Conservation (phyloP, 345 rosid species). For the Gossypium stocksii region DNA sequence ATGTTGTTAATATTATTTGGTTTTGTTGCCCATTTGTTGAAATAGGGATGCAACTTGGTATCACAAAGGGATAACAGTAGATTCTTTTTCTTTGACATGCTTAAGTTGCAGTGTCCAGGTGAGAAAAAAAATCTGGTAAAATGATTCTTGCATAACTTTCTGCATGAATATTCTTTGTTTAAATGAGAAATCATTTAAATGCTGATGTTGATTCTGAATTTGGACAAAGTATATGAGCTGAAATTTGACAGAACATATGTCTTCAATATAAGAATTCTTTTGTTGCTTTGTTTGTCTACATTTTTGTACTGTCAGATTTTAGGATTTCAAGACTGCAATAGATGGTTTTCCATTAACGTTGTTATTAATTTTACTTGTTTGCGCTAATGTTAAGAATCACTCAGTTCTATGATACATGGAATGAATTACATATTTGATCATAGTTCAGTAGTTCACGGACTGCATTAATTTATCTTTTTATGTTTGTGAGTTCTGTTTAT, state of each 20-base stretch:
- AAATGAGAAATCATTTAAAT: neutral
- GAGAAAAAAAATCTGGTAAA: constrained; percentile 52
- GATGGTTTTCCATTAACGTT: neutral
- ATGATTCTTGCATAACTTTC: neutral
- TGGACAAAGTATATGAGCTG: neutral
- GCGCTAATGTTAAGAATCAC: neutral
- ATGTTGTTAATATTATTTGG: constrained; percentile 1
- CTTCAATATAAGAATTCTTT: neutral
- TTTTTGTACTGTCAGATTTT: neutral
- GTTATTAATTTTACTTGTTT: neutral
- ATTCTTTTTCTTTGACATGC: constrained; percentile 74
- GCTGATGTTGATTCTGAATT: neutral
- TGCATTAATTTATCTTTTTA: neutral
- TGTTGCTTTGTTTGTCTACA: neutral
- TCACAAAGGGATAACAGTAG: constrained; percentile 53
- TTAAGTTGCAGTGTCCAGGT: constrained; percentile 62
- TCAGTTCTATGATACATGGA: neutral
- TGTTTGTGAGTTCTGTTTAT: neutral
- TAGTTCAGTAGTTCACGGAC: neutral
- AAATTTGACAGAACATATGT: neutral
- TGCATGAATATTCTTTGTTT: neutral
- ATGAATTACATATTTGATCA: neutral
- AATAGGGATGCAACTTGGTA: constrained; percentile 75
- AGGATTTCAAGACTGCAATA: neutral
- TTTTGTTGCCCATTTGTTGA: neutral